Base-by-base conservation (phyloP, 805 yeast genomes). In the Candida sakaeoensis region DNA sequence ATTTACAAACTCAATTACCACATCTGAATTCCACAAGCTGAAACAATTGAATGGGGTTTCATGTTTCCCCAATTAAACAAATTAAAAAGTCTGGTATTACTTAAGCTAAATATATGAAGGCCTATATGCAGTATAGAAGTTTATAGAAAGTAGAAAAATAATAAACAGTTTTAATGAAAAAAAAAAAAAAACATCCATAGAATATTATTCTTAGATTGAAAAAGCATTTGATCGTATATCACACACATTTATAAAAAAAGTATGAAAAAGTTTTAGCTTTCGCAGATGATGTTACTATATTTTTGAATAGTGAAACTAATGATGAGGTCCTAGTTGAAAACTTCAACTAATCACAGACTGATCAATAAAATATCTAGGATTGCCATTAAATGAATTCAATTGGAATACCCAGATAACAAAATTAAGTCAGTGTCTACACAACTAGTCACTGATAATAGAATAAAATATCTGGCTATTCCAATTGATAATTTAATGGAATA, bases 271-370 rank as follows among this genome's bases (percentile, higher is more conserved):
- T n/a, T 31, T 15, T 31, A 13, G 34, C 34, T 8, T 31, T 14
- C 17, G 34, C 34, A 15, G 34, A 31, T 31, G 34, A 31, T 17
- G 14, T 31, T 9, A 15, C 21, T 8, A 15, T 31, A 15, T 31
- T 31, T n/a, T 9, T 31, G 19, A 15, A 31, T 31, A 18, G 17
- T 9, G 17, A 15, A 12, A 17, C 34, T 14, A 15, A 15, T 31
- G 34, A 31, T 17, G 26, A 23, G 12, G 26, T 12, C 12, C 12
- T 23, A 23, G 26, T 23, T 8, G 10, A 23, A 8, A 12, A 23
- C 8, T 23, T 23, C 26, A 23, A 23, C 10, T 23, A 23, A 12
- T n/a, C n/a, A n/a, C n/a, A n/a, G n/a, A n/a, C n/a, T n/a, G n/a
- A n/a, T n/a, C n/a, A n/a, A n/a, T n/a, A n/a, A n/a, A 23, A 23